Percentiles rank a stretch among this genome's conserved stretches.
Conservation (phyloP, 2,329 filamentous ascomycete species). For the Didymella glomerata region DNA sequence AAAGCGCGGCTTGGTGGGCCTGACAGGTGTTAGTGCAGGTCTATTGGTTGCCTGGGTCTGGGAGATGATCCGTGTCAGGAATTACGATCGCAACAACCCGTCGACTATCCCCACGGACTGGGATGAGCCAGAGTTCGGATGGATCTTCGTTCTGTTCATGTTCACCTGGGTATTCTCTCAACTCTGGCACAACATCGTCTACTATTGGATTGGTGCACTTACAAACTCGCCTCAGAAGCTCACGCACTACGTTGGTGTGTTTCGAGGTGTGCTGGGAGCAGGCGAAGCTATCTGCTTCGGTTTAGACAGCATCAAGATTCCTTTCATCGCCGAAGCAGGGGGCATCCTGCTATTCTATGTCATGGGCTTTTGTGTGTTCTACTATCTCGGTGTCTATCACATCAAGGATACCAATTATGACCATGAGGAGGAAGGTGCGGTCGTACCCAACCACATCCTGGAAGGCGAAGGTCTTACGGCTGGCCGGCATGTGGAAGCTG, state of each 20-base stretch:
- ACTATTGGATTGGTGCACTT: not conserved
- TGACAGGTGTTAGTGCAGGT: slow-evolving; percentile 30
- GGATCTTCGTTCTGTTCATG: not conserved
- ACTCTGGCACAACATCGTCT: slow-evolving; percentile 1
- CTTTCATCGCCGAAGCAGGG: not conserved
- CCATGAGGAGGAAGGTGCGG: not conserved
- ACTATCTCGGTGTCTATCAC: not conserved
- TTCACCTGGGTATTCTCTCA: not conserved
- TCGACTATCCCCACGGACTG: slow-evolving; percentile 6
- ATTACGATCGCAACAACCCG: slow-evolving; percentile 38
- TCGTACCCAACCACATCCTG: not conserved
- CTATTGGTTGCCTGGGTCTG: slow-evolving; percentile 42
- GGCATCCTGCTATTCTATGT: not conserved
- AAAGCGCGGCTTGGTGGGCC: not conserved
- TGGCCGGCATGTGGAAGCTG: not conserved
- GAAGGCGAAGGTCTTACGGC: not conserved
- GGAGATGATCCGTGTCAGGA: slow-evolving; percentile 46
- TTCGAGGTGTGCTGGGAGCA: not conserved
- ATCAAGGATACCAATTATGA: not conserved
- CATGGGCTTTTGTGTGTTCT: not conserved
- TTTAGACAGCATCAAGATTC: not conserved
- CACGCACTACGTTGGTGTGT: not conserved
- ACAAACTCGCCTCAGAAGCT: not conserved
- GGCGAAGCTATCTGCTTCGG: not conserved
- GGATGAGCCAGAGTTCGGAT: not conserved